Evolutionary conservation across 495 filamentous ascomycete species (phyloP).

Genomic region (Penicillium lividum): DNA sequence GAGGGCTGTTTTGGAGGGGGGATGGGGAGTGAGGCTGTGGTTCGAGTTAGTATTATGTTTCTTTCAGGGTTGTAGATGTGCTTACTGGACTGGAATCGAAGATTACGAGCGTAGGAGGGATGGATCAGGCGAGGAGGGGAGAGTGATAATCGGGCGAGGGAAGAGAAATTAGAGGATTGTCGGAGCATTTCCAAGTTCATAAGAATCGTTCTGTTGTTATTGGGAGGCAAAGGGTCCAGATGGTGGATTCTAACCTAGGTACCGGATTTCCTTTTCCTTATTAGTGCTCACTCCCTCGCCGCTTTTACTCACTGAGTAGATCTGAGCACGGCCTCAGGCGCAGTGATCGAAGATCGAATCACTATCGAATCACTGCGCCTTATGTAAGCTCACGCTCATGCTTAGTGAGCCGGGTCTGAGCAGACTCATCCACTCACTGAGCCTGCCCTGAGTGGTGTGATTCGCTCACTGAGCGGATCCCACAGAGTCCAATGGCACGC

Average conservation of each 20-base stretch:
- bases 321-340: no score
- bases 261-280: no score
- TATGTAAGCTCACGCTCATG: no score
- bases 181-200: slow-evolving; percentile 7
- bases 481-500: no score
- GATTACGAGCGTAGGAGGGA: background rate
- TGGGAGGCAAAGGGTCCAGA: slow-evolving; percentile 9
- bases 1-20: slow-evolving; percentile 25
- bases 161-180: background rate
- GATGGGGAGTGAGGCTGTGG: background rate
- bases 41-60: background rate
- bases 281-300: no score
- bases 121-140: background rate
- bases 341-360: no score
- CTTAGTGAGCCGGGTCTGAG: no score
- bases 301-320: no score
- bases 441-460: no score
- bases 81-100: background rate
- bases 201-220: background rate
- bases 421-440: no score
- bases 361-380: no score
- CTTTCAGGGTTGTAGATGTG: background rate
- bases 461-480: no score
- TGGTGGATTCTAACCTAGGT: slow-evolving; percentile 7
- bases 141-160: background rate